Conservation (phyloP, 192 early-diverging fungal genomes). For the Rhizoclosmatium sp. region DNA sequence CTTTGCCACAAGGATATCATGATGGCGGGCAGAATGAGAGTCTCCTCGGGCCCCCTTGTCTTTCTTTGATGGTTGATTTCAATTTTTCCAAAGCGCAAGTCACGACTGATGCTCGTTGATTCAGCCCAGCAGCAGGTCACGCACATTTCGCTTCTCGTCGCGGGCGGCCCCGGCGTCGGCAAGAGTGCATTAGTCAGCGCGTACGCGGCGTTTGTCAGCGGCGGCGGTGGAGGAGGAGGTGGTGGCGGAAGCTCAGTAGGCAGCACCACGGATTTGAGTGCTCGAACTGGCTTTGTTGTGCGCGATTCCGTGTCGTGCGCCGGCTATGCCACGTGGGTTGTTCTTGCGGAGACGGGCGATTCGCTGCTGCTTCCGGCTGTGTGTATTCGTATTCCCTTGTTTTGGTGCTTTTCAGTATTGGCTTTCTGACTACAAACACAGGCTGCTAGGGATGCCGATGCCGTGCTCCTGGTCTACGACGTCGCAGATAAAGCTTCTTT, state of each 20-base stretch:
- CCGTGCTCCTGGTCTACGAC: conserved; percentile 5
- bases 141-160: background rate
- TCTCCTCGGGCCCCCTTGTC: too few relatives aligned
- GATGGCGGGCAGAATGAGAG: too few relatives aligned
- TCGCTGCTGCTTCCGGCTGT: background rate
- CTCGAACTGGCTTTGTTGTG: background rate
- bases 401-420: background rate
- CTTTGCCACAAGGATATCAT: too few relatives aligned
- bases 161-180: background rate
- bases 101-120: background rate
- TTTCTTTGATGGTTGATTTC: too few relatives aligned
- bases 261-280: too few relatives aligned
- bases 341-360: background rate
- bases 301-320: background rate
- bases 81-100: too few relatives aligned
- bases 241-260: too few relatives aligned
- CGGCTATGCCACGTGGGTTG: background rate
- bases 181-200: background rate
- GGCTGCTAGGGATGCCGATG: background rate
- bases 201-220: conserved; percentile 4
- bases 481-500: background rate
- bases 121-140: background rate
- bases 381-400: background rate
- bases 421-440: background rate
- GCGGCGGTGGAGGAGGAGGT: background rate